A percentile compares a stretch with the other conserved stretches of the same genome.
Evolutionary conservation across 768 basidiomycete genomes (phyloP).

Genomic region (Leccinum rimulosum): DNA sequence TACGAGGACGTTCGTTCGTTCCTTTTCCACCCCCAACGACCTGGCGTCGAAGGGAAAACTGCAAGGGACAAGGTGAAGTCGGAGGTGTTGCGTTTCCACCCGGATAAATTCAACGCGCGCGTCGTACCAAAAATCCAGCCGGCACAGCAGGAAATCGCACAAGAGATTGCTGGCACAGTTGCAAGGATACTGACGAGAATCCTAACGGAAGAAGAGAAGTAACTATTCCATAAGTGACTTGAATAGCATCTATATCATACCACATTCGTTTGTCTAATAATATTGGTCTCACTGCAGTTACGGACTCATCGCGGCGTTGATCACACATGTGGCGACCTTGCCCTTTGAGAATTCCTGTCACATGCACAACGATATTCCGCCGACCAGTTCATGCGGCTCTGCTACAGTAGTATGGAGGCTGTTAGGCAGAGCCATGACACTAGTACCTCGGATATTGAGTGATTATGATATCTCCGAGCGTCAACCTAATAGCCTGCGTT

Average conservation of each 20-base stretch:
- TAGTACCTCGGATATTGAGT: background rate
- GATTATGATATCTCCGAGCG: background rate
- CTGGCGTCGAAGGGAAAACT: constrained; percentile 29
- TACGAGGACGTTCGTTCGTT: constrained; percentile 36
- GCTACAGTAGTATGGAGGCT: background rate
- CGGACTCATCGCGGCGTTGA: background rate
- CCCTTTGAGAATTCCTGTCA: no score
- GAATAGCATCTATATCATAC: background rate
- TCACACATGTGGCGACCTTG: background rate
- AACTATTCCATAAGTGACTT: background rate
- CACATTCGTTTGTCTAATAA: constrained; percentile 5
- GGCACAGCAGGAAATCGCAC: constrained; percentile 33
- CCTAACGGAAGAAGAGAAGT: constrained; percentile 21
- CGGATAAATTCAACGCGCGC: constrained; percentile 48
- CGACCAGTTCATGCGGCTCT: background rate
- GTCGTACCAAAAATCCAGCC: constrained; percentile 35
- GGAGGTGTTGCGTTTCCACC: constrained; percentile 55
- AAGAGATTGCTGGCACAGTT: constrained; percentile 38
- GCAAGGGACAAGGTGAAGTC: constrained; percentile 35
- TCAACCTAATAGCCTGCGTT: background rate
- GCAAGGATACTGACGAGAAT: constrained; percentile 41
- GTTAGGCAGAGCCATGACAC: no score
- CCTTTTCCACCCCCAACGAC: constrained; percentile 36
- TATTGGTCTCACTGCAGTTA: background rate
- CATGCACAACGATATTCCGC: background rate